Evolutionary conservation across 768 basidiomycete species (phyloP), one percentile per base, ranked within the genome.

Genomic region (Mycena kentingensis): DNA sequence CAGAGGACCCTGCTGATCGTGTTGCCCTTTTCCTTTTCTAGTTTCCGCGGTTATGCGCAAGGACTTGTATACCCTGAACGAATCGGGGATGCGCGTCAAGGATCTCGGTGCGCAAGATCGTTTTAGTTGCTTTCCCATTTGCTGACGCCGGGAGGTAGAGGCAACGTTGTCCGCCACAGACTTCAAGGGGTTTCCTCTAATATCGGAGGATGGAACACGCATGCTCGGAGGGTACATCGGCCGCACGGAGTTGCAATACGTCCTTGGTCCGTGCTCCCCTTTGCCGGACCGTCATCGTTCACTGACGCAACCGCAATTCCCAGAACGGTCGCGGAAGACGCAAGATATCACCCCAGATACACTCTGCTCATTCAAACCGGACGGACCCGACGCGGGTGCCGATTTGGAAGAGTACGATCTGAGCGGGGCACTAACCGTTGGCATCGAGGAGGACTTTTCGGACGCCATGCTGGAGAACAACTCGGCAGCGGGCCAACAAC

Each of bases 111-210:
- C n/a, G n/a, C n/a, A n/a, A n/a, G n/a, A n/a, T n/a, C n/a, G 66
- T 89, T 62, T 5, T 12, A 13, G 19, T 15, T 27, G 11, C 26
- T 31, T 32, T 10, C 32, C 18, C 18, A 34, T 8, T n/a, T 45
- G 27, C 19, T 41, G 29, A 42, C 21, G 34, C 26, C 6, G 37
- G 25, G 28, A 29, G 41, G 15, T 60, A 93, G 95, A 94, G 70
- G 75, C 75, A 16, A 77, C 86, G 26, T 76, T 98, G 12, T 77
- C 81, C 22, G 78, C 79, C 35, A 89, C 88, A 0, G 76, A 82
- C 44, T 89, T 92, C 60, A 90, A 94, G 68, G 95, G 96, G 0
- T 98, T 94, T 72, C 97, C 97, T 1, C 82, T 99, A 37, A 80
- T 97, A 24, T 81, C 84, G 25, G 75, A 81, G 21, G 77, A 84